These are phyloP conservation scores for Ajuga reptans DNA, from an alignment of 305 asterid genomes.

Conservation along the genomic window DNA sequence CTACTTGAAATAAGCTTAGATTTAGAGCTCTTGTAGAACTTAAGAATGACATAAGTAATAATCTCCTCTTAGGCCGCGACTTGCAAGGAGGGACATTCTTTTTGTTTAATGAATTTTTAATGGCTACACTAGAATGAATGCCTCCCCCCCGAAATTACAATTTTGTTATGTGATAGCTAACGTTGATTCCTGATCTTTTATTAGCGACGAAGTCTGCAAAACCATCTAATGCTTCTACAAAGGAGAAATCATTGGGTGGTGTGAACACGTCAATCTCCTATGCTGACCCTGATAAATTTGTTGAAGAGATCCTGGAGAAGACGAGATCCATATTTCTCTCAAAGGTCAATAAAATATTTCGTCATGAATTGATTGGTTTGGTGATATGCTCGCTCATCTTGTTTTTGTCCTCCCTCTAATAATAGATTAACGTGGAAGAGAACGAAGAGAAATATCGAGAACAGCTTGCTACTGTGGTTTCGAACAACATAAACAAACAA, in stretches of 20 bases:
- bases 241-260: slow-evolving; percentile 36
- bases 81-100: background rate
- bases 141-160: background rate
- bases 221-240: slow-evolving; percentile 37
- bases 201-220: slow-evolving; percentile 38
- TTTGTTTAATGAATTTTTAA: background rate
- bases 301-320: slow-evolving; percentile 65
- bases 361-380: background rate
- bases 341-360: slow-evolving; percentile 38
- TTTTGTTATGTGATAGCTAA: background rate
- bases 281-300: slow-evolving; percentile 63
- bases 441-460: slow-evolving; percentile 37
- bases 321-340: slow-evolving; percentile 47
- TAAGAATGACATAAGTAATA: background rate
- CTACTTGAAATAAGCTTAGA: background rate
- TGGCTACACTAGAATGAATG: background rate
- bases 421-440: slow-evolving; percentile 42
- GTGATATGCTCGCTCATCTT: background rate
- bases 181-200: slow-evolving; percentile 3
- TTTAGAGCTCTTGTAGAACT: background rate
- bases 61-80: background rate
- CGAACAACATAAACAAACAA: slow-evolving; percentile 40
- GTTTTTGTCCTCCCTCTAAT: no score
- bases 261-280: slow-evolving; percentile 24
- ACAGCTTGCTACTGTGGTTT: slow-evolving; percentile 38